A percentile compares a stretch with the other conserved stretches of the same genome.
These are phyloP conservation scores for Eutrema yunnanense DNA, from an alignment of 345 rosid genomes.

Conservation along the genomic window DNA sequence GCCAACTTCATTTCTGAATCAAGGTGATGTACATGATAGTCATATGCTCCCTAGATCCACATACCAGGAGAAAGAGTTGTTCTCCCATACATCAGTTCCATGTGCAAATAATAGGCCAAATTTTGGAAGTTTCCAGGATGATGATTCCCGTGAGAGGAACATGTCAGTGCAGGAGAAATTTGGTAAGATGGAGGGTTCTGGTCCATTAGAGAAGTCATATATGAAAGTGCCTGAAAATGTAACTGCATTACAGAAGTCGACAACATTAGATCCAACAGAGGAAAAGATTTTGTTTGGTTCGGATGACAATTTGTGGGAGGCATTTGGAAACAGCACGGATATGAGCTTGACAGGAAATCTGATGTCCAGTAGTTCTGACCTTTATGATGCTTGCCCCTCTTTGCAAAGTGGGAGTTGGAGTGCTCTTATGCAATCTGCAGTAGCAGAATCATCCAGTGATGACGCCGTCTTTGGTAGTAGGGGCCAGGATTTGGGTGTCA, in stretches of 20 bases:
- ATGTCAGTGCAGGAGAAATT: constrained; percentile 34
- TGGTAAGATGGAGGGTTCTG: constrained; percentile 32
- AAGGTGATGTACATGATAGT: constrained; percentile 42
- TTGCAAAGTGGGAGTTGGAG: constrained; percentile 97
- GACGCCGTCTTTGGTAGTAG: constrained; percentile 31
- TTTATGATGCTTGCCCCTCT: constrained; percentile 51
- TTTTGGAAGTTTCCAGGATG: constrained; percentile 41
- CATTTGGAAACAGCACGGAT: constrained; percentile 52
- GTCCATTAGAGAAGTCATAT: constrained; percentile 37
- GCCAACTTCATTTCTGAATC: constrained; percentile 40
- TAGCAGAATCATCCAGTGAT: constrained; percentile 73
- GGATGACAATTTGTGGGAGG: constrained; percentile 82
- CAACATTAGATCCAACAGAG: constrained; percentile 84
- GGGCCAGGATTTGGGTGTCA: constrained; percentile 10
- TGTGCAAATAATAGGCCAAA: constrained; percentile 37
- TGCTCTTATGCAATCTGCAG: constrained; percentile 99
- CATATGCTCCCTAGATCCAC: constrained; percentile 42
- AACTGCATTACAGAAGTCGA: constrained; percentile 43
- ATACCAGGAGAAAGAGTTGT: constrained; percentile 36
- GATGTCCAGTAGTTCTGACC: constrained; percentile 40
- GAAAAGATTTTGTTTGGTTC: constrained; percentile 83
- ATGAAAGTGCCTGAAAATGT: constrained; percentile 35
- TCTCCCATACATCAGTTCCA: constrained; percentile 34
- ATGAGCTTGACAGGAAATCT: constrained; percentile 43
- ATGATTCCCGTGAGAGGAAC: constrained; percentile 37